Evolutionary conservation across 164 flowering plant genomes (phyloP).

Genomic region (Berberis thunbergii): DNA sequence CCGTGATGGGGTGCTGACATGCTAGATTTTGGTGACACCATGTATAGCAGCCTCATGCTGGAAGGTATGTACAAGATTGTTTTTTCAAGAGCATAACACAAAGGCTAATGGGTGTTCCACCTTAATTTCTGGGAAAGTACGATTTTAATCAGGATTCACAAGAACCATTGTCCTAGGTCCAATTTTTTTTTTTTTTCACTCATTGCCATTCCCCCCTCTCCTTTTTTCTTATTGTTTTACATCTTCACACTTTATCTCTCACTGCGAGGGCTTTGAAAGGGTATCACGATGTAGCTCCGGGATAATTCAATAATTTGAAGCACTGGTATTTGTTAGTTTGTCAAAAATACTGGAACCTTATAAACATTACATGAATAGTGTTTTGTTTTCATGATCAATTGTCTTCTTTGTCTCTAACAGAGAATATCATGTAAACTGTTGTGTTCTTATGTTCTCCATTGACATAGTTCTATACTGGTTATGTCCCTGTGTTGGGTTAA

Average conservation of each 20-base stretch:
- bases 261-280: constrained; percentile 16
- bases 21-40: constrained; percentile 11
- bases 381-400: background rate
- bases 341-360: background rate
- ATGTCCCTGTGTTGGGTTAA: too few relatives aligned
- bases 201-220: background rate
- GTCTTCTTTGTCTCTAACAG: too few relatives aligned
- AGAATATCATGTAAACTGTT: too few relatives aligned
- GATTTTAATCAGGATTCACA: constrained; percentile 14
- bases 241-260: constrained; percentile 11
- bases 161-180: constrained; percentile 13
- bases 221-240: constrained; percentile 1
- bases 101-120: constrained; percentile 25
- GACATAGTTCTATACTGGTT: too few relatives aligned
- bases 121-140: constrained; percentile 12
- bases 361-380: background rate
- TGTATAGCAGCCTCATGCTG: constrained; percentile 9
- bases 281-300: constrained; percentile 21
- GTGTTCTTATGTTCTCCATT: too few relatives aligned
- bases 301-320: constrained; percentile 26
- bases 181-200: constrained; percentile 12
- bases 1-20: constrained; percentile 28
- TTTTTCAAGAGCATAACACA: constrained; percentile 20
- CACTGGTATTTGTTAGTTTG: constrained; percentile 12
- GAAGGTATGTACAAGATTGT: constrained; percentile 20